Conservation (phyloP, 2,329 filamentous ascomycete genomes). For the Trichophyton verrucosum region DNA sequence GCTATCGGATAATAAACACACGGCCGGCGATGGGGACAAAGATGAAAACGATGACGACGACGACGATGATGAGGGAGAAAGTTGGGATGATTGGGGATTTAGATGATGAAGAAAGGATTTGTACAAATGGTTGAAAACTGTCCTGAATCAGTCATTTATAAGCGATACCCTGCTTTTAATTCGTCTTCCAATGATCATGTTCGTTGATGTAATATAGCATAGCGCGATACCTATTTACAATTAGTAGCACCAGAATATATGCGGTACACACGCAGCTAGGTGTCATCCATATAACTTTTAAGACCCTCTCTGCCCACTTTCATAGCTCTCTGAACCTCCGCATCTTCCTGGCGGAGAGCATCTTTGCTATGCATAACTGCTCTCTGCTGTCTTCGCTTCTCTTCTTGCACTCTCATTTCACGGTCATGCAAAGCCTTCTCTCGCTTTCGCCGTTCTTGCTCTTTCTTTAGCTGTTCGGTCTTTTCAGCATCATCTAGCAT, state of each 20-base stretch:
- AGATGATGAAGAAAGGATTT: neutral
- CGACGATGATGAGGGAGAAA: slow-evolving; percentile 40
- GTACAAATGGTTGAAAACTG: neutral
- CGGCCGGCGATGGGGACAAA: slow-evolving; percentile 37
- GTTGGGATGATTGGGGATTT: slow-evolving; percentile 36
- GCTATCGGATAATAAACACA: slow-evolving; percentile 46
- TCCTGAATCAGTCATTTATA: neutral
- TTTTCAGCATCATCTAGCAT: slow-evolving; percentile 30
- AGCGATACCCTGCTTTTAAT: neutral
- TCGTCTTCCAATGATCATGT: neutral
- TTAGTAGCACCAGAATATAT: neutral
- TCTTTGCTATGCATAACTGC: slow-evolving; percentile 31
- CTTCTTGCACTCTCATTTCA: slow-evolving; percentile 32
- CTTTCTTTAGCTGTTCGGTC: slow-evolving; percentile 26
- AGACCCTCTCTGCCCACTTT: slow-evolving; percentile 31
- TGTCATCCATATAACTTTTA: slow-evolving; percentile 18
- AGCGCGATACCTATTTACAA: neutral
- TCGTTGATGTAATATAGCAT: neutral
- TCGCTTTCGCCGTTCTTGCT: slow-evolving; percentile 31
- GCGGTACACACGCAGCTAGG: neutral
- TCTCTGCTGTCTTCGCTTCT: slow-evolving; percentile 30
- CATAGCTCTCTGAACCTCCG: slow-evolving; percentile 35
- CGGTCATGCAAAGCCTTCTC: slow-evolving; percentile 33
- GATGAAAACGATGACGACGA: slow-evolving; percentile 20
- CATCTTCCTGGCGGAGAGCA: slow-evolving; percentile 33